phyloP scores from a whole-genome alignment of 352 stramenopile genomes.

The Phytopythium cucurbitacearum region DNA sequence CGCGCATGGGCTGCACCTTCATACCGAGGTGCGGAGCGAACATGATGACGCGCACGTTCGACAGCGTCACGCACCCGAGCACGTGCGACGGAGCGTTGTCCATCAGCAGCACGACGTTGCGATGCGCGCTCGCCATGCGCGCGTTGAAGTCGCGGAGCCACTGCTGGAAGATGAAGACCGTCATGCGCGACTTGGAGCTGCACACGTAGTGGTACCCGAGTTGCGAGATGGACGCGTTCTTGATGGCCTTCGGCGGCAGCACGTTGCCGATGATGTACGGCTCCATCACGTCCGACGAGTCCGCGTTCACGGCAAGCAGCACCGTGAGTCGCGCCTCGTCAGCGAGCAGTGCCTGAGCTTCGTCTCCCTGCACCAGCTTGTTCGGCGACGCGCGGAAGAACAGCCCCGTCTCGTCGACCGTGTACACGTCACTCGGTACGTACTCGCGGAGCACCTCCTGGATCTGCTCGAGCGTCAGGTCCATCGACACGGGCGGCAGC shows the following conservation, averaged over 20 bases:
- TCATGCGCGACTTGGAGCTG: constrained; percentile 83
- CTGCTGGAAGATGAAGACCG: constrained; percentile 87
- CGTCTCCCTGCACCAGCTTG: constrained; percentile 80
- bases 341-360: constrained; percentile 67
- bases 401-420: constrained; percentile 81
- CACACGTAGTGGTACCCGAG: constrained; percentile 85
- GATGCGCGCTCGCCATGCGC: constrained; percentile 80
- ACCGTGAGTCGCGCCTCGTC: constrained; percentile 72
- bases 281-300: constrained; percentile 78
- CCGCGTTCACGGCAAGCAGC: constrained; percentile 68
- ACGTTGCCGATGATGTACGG: constrained; percentile 83
- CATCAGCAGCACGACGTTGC: constrained; percentile 80
- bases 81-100: constrained; percentile 86
- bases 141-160: constrained; percentile 85
- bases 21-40: constrained; percentile 76
- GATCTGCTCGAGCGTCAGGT: constrained; percentile 82
- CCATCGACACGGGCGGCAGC: constrained; percentile 72
- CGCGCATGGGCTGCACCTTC: constrained; percentile 85
- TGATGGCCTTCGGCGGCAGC: constrained; percentile 69
- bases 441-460: constrained; percentile 82
- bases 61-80: constrained; percentile 72
- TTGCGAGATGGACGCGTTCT: constrained; percentile 76
- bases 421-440: constrained; percentile 80
- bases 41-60: constrained; percentile 86
- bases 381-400: constrained; percentile 84